Base-by-base conservation (phyloP, 306 rosid species). In the Vachellia pachyceras region DNA sequence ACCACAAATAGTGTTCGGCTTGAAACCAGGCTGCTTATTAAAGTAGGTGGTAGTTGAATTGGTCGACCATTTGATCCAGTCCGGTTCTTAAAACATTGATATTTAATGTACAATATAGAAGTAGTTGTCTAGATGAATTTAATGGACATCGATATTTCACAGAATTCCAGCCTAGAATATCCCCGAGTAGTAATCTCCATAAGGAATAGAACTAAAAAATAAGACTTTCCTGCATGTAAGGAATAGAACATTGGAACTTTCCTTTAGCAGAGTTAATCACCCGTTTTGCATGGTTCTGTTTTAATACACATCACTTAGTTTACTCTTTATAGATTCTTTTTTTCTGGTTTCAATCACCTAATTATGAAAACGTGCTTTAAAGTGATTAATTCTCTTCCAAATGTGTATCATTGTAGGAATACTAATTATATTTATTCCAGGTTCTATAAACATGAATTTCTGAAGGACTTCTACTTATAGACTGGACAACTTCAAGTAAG, bases 401-500 rank as follows among this genome's bases (percentile, higher is more conserved):
- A 10, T 61, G 39, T 79, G 15, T 76, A 52, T 69, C 15, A 68
- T 80, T 41, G 75, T 60, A 67, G 82, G 78, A 46, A 41, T 47
- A 74, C 79, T 82, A 63, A 74, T 55, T 73, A 9, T 75, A 54
- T 85, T 57, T 75, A 65, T 89, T 86, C 85, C 96, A 93, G 99
- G 92, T 90, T 87, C 77, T 91, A 93, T 81, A 91, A 89, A 84
- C 96, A 95, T 86, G 97, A 95, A 87, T 93, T 93, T 86, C 75
- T 95, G 87, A 95, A 95, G 97, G 96, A 93, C 82, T 95, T 87
- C 88, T 95, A 93, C 88, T 90, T 91, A 81, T 90, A 98, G 76
- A 90, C 95, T 33, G 99, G 99, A 77, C 98, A 95, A 82, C 96
- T 93, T 77, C 97, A 95, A 70, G 99, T 95, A 93, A 35, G 95